Evolutionary conservation across 495 filamentous ascomycete species (phyloP).

Genomic region (Trichoderma parareesei): DNA sequence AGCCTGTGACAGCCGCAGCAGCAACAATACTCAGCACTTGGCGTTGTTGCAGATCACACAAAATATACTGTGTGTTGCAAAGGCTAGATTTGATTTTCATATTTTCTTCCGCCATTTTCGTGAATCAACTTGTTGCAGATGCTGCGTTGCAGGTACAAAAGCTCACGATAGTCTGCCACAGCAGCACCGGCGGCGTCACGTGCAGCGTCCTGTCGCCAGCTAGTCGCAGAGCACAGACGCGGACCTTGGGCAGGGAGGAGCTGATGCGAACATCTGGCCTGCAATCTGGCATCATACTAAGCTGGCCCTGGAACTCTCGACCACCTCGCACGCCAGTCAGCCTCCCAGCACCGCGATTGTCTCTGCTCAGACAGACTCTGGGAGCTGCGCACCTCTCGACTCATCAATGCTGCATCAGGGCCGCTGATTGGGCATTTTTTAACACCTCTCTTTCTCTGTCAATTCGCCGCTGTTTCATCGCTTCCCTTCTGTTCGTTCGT

Average conservation of each 20-base stretch:
- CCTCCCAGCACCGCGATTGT: neutral
- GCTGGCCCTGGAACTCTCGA: neutral
- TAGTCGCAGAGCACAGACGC: slow-evolving; percentile 1
- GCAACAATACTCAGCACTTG: no score
- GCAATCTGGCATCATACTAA: slow-evolving; percentile 15
- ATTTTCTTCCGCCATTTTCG: no score
- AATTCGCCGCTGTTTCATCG: neutral
- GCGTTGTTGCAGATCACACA: no score
- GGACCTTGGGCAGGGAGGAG: slow-evolving; percentile 6
- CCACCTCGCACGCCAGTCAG: no score
- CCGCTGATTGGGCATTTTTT: neutral
- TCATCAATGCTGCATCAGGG: slow-evolving; percentile 3
- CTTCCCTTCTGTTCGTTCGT: slow-evolving; percentile 7
- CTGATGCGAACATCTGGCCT: slow-evolving; percentile 3
- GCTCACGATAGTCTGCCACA: neutral
- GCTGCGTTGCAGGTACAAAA: no score
- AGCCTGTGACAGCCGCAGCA: neutral
- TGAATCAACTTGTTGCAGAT: no score
- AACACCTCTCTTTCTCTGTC: neutral
- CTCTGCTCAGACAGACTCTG: neutral
- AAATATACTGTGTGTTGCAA: no score
- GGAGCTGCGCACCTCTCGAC: neutral
- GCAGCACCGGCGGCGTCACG: slow-evolving; percentile 3
- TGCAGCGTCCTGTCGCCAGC: neutral
- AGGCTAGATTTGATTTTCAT: no score